phyloP scores from a whole-genome alignment of 1,139 yeast species.

The Zygoascus sp. region DNA sequence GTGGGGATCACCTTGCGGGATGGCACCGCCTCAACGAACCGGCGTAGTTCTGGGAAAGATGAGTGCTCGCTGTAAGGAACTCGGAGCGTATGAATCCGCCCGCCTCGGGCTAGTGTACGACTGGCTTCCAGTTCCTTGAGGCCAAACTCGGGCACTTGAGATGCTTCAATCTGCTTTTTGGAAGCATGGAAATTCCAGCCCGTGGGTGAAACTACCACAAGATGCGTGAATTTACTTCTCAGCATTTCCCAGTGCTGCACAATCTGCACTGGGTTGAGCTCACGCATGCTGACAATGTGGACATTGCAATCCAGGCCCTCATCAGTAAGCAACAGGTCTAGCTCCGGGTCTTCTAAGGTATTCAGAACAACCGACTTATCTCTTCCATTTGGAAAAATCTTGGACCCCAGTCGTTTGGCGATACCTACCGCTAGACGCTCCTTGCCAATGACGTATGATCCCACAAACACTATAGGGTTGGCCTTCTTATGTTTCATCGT shows the following conservation, averaged over 20 bases:
- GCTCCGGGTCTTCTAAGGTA: conserved; percentile 39
- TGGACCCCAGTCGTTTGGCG: conserved; percentile 52
- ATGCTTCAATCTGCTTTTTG: conserved; percentile 20
- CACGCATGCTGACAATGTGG: conserved; percentile 65
- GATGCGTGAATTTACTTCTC: conserved; percentile 28
- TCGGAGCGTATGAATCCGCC: conserved; percentile 45
- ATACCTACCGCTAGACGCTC: conserved; percentile 73
- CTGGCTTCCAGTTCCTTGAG: conserved; percentile 25
- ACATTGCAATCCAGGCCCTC: conserved; percentile 52
- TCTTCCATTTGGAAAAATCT: conserved; percentile 45
- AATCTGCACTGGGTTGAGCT: conserved; percentile 38
- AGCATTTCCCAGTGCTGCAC: conserved; percentile 26
- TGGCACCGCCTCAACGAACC: conserved; percentile 52
- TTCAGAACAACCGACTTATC: conserved; percentile 48
- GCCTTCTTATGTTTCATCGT: conserved; percentile 12
- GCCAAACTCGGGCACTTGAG: conserved; percentile 18
- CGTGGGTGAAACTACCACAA: conserved; percentile 52
- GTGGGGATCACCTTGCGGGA: conserved; percentile 67
- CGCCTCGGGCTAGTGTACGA: conserved; percentile 29
- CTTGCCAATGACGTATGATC: conserved; percentile 89
- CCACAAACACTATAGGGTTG: conserved; percentile 59
- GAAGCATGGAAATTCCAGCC: conserved; percentile 66
- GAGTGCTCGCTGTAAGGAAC: conserved; percentile 95
- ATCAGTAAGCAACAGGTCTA: conserved; percentile 37
- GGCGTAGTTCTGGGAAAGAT: conserved; percentile 70